Evolutionary conservation across 352 stramenopile genomes (phyloP).

Genomic region (Phytophthora tubulina): DNA sequence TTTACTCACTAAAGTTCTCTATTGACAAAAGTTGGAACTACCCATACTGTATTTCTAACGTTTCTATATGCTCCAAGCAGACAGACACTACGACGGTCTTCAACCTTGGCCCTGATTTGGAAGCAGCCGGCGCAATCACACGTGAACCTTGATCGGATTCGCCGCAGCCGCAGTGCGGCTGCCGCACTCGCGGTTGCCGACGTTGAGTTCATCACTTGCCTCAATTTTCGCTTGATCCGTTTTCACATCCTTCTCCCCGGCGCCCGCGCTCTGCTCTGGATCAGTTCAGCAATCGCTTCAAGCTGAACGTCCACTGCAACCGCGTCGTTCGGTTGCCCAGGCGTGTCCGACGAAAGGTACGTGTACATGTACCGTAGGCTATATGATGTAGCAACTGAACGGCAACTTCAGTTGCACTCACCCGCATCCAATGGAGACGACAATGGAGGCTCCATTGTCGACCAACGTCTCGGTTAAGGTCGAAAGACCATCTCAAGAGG

Average conservation of each 20-base stretch:
- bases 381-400: not conserved
- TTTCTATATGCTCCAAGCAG: constrained; percentile 29
- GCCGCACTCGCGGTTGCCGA: constrained; percentile 17
- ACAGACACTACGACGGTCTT: constrained; percentile 14
- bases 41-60: constrained; percentile 3
- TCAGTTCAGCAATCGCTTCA: constrained; percentile 36
- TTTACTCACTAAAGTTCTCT: too few relatives aligned
- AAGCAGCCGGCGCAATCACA: constrained; percentile 30
- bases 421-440: too few relatives aligned
- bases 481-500: constrained; percentile 2
- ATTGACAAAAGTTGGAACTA: too few relatives aligned
- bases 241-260: constrained; percentile 23
- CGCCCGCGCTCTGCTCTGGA: constrained; percentile 10
- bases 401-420: constrained; percentile 1
- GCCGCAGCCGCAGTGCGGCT: too few relatives aligned
- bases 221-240: constrained; percentile 19
- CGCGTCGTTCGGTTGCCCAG: constrained; percentile 28
- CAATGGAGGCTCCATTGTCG: not conserved
- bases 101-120: constrained; percentile 36
- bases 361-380: not conserved
- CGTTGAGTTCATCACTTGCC: not conserved
- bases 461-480: not conserved
- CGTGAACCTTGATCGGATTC: constrained; percentile 24
- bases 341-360: not conserved
- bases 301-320: not conserved